Evolutionary conservation across 2,329 filamentous ascomycete species (phyloP).

Genomic region (Fusarium sp.): DNA sequence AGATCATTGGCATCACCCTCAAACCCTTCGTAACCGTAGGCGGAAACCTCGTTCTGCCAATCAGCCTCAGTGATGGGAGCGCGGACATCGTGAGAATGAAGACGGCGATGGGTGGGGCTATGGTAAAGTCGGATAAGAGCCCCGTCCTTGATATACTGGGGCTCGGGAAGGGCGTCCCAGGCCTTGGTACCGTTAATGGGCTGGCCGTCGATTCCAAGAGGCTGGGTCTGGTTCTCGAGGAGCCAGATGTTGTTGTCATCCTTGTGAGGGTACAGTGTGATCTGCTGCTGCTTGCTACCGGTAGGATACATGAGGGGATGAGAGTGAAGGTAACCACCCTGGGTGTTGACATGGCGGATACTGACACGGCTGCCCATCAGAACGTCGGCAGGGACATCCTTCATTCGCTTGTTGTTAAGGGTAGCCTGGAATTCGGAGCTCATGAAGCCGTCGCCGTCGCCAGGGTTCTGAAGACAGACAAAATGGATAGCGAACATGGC

Average conservation of each 20-base stretch:
- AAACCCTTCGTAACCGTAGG: conserved; percentile 97
- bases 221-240: conserved; percentile 95
- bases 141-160: conserved; percentile 78
- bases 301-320: conserved; percentile 97
- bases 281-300: conserved; percentile 98
- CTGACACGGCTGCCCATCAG: conserved; percentile 86
- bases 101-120: conserved; percentile 79
- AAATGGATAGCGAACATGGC: conserved; percentile 98
- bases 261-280: conserved; percentile 98
- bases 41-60: conserved; percentile 96
- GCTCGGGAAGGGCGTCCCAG: conserved; percentile 79
- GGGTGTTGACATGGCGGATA: conserved; percentile 94
- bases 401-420: conserved; percentile 95
- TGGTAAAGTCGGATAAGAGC: conserved; percentile 86
- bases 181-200: conserved; percentile 82
- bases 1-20: conserved; percentile 95
- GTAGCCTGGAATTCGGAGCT: conserved; percentile 99
- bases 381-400: conserved; percentile 91
- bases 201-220: conserved; percentile 77
- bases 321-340: conserved; percentile 96
- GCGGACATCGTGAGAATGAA: conserved; percentile 96
- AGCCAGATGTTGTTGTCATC: conserved; percentile 98
- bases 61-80: conserved; percentile 86
- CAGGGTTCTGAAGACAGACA: conserved; percentile 88
- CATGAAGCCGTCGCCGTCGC: conserved; percentile 99